Percentiles rank a stretch among this genome's conserved stretches.
These are phyloP conservation scores for Epichloe glyceriae DNA, from an alignment of 2,329 filamentous ascomycete genomes.

Conservation along the genomic window DNA sequence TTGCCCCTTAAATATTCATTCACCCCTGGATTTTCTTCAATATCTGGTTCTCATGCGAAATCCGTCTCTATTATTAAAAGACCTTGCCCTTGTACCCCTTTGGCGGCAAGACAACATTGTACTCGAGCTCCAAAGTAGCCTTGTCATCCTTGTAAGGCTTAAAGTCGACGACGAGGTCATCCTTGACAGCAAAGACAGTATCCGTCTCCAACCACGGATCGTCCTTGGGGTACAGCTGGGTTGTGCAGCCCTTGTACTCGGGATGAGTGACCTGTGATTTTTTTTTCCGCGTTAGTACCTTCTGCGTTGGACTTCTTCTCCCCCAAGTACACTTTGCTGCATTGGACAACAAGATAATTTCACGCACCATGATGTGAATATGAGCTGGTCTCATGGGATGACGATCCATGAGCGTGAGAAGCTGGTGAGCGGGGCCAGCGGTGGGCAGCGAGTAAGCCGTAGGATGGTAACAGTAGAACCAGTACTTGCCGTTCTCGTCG, in stretches of 20 bases:
- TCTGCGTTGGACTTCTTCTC: too few relatives aligned
- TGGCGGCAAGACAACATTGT: slow-evolving; percentile 30
- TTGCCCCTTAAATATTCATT: neutral
- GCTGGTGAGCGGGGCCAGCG: slow-evolving; percentile 36
- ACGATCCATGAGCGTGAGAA: slow-evolving; percentile 33
- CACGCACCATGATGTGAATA: slow-evolving; percentile 36
- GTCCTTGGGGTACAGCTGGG: slow-evolving; percentile 62
- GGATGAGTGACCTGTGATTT: slow-evolving; percentile 34
- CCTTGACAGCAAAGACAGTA: slow-evolving; percentile 40
- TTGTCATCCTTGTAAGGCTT: slow-evolving; percentile 28
- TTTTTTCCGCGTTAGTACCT: neutral
- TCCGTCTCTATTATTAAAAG: slow-evolving; percentile 1
- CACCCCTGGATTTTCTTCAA: too few relatives aligned
- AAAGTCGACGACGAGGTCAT: slow-evolving; percentile 37
- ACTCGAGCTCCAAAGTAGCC: slow-evolving; percentile 26
- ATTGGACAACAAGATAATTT: neutral
- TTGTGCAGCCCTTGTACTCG: slow-evolving; percentile 60
- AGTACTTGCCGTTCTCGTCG: slow-evolving; percentile 56
- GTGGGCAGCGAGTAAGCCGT: slow-evolving; percentile 60
- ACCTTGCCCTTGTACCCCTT: slow-evolving; percentile 31
- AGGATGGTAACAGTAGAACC: slow-evolving; percentile 63
- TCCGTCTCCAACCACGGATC: slow-evolving; percentile 46
- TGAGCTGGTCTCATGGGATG: slow-evolving; percentile 37
- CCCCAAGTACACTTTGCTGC: too few relatives aligned
- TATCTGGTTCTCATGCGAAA: too few relatives aligned